A percentile compares a stretch with the other conserved stretches of the same genome.
These are phyloP conservation scores for Grosmannia serpens DNA, from an alignment of 2,329 filamentous ascomycete species.

Conservation along the genomic window DNA sequence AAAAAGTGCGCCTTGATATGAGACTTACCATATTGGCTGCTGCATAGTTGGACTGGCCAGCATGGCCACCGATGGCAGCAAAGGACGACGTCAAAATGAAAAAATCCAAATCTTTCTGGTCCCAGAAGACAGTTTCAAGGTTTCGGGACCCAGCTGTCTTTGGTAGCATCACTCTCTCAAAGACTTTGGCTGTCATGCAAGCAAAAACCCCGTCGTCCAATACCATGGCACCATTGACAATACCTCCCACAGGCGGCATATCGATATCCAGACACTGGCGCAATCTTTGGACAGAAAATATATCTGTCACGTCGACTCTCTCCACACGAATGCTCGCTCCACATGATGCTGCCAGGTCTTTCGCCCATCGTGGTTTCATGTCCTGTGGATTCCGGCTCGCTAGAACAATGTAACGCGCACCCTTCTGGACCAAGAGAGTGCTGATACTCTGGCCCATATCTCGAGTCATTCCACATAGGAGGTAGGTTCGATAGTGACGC, in stretches of 20 bases:
- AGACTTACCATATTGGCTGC: constrained; percentile 27
- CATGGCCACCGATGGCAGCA: constrained; percentile 30
- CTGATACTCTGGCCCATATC: constrained; percentile 33
- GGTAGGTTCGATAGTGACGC: constrained; percentile 23
- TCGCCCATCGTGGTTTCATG: constrained; percentile 19
- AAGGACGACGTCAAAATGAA: constrained; percentile 37
- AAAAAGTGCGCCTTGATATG: background rate
- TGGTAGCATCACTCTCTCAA: constrained; percentile 26
- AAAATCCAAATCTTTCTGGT: constrained; percentile 24
- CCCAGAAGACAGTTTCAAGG: constrained; percentile 24
- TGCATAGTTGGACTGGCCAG: constrained; percentile 32
- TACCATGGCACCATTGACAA: constrained; percentile 34
- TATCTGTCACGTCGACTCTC: constrained; percentile 18
- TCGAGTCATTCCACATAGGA: constrained; percentile 29
- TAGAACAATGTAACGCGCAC: constrained; percentile 27
- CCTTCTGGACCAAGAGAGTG: constrained; percentile 24
- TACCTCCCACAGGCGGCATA: constrained; percentile 23
- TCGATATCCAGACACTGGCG: constrained; percentile 11
- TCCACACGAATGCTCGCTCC: constrained; percentile 15
- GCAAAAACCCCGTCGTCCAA: constrained; percentile 30
- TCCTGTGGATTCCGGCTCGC: constrained; percentile 26
- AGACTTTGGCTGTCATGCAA: constrained; percentile 25
- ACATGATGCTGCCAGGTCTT: constrained; percentile 16
- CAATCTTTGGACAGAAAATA: constrained; percentile 18
- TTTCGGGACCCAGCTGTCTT: constrained; percentile 29